Evolutionary conservation across 225 moss, liverwort and hornwort genomes (phyloP).

Genomic region (Polytrichum formosum): DNA sequence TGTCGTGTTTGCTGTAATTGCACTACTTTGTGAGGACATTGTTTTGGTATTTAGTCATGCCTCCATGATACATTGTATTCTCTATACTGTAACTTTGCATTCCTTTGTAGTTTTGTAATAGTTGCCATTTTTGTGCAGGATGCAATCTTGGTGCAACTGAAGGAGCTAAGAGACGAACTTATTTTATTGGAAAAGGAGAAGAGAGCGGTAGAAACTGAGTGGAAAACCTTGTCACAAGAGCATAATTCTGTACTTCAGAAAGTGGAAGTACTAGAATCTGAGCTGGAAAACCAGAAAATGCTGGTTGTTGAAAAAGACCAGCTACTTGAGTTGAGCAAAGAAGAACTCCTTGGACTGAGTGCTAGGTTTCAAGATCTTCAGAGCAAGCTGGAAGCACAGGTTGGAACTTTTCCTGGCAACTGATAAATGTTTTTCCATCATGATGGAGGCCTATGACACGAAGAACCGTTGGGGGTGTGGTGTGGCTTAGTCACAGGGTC

Average conservation of each 20-base stretch:
- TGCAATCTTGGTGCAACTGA: conserved; percentile 31
- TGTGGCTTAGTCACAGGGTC: too few relatives aligned
- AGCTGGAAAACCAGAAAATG: conserved; percentile 48
- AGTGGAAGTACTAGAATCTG: conserved; percentile 52
- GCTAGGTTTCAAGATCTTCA: conserved; percentile 47
- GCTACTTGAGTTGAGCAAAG: conserved; percentile 46
- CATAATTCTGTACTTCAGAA: conserved; percentile 51
- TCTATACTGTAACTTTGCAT: too few relatives aligned
- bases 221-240: conserved; percentile 42
- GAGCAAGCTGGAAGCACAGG: conserved; percentile 50
- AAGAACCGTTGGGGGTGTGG: too few relatives aligned
- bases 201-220: conserved; percentile 43
- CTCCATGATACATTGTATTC: too few relatives aligned
- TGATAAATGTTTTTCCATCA: not conserved
- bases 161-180: conserved; percentile 44
- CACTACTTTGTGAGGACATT: too few relatives aligned
- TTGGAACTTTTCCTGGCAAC: conserved; percentile 1
- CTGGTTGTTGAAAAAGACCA: conserved; percentile 56
- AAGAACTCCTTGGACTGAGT: conserved; percentile 46
- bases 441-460: not conserved
- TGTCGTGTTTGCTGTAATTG: too few relatives aligned
- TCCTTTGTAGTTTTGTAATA: not conserved
- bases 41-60: too few relatives aligned
- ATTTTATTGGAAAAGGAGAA: conserved; percentile 44
- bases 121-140: conserved; percentile 21